Base-by-base conservation (phyloP, 163 green algal genomes). In the Scenedesmus sp. region DNA sequence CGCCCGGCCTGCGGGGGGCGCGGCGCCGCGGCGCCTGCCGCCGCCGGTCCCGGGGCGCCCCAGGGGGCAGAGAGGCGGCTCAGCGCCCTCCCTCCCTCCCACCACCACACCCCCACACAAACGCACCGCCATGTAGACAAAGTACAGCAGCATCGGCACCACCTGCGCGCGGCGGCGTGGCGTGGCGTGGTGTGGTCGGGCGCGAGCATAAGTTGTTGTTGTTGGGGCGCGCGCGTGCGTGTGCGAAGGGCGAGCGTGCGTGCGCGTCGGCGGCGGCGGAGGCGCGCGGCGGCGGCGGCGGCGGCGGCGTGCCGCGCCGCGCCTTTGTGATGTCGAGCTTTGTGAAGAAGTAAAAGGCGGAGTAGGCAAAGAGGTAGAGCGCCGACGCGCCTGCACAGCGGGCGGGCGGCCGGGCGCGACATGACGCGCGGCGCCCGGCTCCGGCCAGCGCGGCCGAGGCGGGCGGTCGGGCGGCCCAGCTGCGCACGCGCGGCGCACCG, bases 311-410 rank as follows among this genome's bases (percentile, higher is more conserved):
- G 39, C 39, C 39, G 39, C n/a, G 87, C 62, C 94, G 85, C 6
- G 57, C 48, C 84, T 96, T 96, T 24, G 90, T 95, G 85, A 98
- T 98, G 80, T 97, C 91, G 56, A 99, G 89, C 87, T 96, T 97
- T 47, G 89, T 96, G 86, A 94, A 95, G 90, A 97, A 99, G 87
- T 99, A 99, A 77, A 98, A 98, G 24, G 86, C 78, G 3, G 91
- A 95, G 88, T 99, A 99, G 28, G 94, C 82, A 84, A 99, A 98
- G 69, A 99, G 87, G 88, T 99, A 99, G 36, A 97, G 58, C 0
- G 95, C 95, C 0, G 92, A 97, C 15, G 90, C 92, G 65, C 93
- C 96, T n/a, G n/a, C n/a, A n/a, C n/a, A n/a, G n/a, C n/a, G n/a
- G n/a, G n/a, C n/a, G n/a, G n/a, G n/a, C n/a, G n/a, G n/a, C n/a